A percentile compares a stretch with the other conserved stretches of the same genome.
phyloP scores from a whole-genome alignment of 805 yeast genomes.

The Zygosaccharomyces lentus region DNA sequence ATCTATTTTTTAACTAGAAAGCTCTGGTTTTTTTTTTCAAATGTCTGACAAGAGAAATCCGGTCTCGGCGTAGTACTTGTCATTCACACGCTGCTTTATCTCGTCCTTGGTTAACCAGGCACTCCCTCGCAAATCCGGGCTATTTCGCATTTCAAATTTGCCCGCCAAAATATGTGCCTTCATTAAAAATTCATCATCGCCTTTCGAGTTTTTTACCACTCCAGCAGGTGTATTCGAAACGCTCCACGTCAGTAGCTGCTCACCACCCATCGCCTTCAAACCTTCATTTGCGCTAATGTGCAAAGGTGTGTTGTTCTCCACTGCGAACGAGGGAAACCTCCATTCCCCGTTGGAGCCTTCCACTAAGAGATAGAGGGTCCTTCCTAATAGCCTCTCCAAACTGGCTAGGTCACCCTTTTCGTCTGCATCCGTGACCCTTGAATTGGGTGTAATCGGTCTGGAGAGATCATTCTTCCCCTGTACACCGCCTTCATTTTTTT shows the following conservation, averaged over 20 bases:
- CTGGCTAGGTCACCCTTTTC: constrained; percentile 53
- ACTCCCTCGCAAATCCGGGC: constrained; percentile 43
- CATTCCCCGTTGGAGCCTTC: constrained; percentile 48
- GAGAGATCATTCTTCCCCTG: constrained; percentile 53
- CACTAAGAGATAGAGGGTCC: constrained; percentile 74
- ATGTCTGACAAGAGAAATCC: constrained; percentile 37
- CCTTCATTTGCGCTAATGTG: constrained; percentile 75
- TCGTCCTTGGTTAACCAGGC: constrained; percentile 88
- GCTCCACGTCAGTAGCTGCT: constrained; percentile 74
- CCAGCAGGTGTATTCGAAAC: constrained; percentile 90
- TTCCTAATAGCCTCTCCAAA: constrained; percentile 72
- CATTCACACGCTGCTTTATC: constrained; percentile 48
- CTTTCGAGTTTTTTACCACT: constrained; percentile 41
- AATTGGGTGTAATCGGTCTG: constrained; percentile 62
- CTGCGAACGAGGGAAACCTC: constrained; percentile 74
- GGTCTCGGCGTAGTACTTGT: constrained; percentile 53
- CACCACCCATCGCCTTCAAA: constrained; percentile 67
- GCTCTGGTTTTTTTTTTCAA: constrained; percentile 8
- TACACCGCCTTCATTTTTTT: constrained; percentile 40
- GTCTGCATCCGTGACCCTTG: constrained; percentile 80
- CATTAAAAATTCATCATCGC: constrained; percentile 57
- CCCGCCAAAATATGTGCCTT: constrained; percentile 90
- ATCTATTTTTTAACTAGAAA: neutral
- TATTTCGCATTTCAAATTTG: constrained; percentile 47
- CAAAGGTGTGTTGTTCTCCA: constrained; percentile 48